A percentile compares a stretch with the other conserved stretches of the same genome.
Evolutionary conservation across 2,329 filamentous ascomycete species (phyloP).

Genomic region (Ustilaginoidea virens): DNA sequence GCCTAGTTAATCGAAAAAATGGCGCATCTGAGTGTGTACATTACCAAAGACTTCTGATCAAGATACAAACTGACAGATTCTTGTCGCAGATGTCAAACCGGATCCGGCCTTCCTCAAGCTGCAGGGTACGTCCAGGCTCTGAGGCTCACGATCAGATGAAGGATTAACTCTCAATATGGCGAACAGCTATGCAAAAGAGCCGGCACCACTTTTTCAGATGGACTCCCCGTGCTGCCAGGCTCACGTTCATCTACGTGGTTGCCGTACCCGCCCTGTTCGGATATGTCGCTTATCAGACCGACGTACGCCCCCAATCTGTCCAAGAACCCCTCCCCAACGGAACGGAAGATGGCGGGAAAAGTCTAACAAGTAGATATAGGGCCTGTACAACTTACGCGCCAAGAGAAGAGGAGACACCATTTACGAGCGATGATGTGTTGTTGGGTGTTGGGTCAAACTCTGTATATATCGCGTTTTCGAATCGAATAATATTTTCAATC

Average conservation of each 20-base stretch:
- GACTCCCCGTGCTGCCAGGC: slow-evolving; percentile 67
- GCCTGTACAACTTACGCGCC: slow-evolving; percentile 69
- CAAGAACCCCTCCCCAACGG: too few species aligned
- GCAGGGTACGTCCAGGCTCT: slow-evolving; percentile 17
- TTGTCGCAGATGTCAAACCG: slow-evolving; percentile 22
- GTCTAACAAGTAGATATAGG: slow-evolving; percentile 44
- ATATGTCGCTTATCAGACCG: slow-evolving; percentile 61
- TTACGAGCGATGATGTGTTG: slow-evolving; percentile 49
- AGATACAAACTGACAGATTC: slow-evolving; percentile 12
- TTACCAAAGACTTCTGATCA: too few species aligned
- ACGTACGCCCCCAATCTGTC: slow-evolving; percentile 49
- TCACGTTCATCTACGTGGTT: slow-evolving; percentile 64
- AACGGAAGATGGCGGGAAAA: too few species aligned
- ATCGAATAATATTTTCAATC: slow-evolving; percentile 14
- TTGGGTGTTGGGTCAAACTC: slow-evolving; percentile 5
- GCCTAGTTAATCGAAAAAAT: slow-evolving; percentile 15
- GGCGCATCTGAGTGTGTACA: slow-evolving; percentile 24
- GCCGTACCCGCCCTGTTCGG: slow-evolving; percentile 57
- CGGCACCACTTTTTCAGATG: slow-evolving; percentile 93
- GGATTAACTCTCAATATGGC: slow-evolving; percentile 11
- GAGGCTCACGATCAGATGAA: background rate
- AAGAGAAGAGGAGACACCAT: slow-evolving; percentile 84
- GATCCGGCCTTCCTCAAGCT: slow-evolving; percentile 26
- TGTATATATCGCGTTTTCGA: slow-evolving; percentile 26
- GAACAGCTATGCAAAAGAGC: slow-evolving; percentile 63